phyloP scores from a whole-genome alignment of 78 protist genomes.

The Dictyostelium firmibasis region DNA sequence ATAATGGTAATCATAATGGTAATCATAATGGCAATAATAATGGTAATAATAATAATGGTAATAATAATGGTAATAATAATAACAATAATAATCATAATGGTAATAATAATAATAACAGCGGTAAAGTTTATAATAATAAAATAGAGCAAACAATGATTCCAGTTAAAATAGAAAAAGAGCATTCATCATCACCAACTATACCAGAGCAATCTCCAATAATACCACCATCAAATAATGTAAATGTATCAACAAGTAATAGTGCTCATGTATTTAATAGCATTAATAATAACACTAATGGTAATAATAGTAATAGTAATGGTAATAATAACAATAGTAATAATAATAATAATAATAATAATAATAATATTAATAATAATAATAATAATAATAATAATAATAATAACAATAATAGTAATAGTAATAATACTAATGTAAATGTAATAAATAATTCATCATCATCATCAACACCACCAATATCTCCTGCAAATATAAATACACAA shows the following conservation, averaged over 20 bases:
- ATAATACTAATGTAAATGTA: background rate
- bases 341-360: background rate
- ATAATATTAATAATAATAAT: background rate
- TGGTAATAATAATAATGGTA: background rate
- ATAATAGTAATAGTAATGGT: background rate
- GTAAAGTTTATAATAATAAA: too few species aligned
- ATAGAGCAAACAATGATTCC: background rate
- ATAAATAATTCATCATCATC: conserved; percentile 18
- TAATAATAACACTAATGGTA: background rate
- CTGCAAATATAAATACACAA: conserved; percentile 2
- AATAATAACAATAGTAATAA: background rate
- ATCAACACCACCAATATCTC: conserved; percentile 75
- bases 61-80: background rate
- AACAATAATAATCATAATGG: too few species aligned
- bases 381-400: background rate
- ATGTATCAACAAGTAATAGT: background rate
- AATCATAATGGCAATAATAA: background rate
- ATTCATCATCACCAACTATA: background rate
- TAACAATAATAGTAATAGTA: background rate
- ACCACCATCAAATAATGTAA: background rate
- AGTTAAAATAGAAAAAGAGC: background rate
- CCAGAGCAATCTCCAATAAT: background rate
- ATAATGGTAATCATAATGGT: background rate
- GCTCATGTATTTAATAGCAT: background rate
- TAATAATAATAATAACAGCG: background rate